phyloP scores from a whole-genome alignment of 345 rosid genomes.

The Melaleuca quinquenervia region DNA sequence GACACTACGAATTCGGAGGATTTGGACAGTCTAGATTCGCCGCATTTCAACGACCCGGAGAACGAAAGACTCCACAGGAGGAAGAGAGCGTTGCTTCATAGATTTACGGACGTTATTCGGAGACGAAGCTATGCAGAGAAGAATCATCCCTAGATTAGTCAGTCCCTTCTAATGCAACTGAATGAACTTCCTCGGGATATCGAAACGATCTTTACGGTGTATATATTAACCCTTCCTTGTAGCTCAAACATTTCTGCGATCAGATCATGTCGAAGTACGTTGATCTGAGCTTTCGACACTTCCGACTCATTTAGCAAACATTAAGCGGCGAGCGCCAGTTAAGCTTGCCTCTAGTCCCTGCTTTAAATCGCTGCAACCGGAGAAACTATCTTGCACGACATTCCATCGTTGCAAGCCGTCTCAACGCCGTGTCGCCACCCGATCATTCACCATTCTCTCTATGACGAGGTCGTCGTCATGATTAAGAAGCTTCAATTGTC shows the following conservation, averaged over 20 bases:
- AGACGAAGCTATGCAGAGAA: constrained; percentile 21
- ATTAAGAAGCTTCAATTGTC: not conserved
- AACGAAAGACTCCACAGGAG: constrained; percentile 40
- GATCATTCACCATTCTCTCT: not conserved
- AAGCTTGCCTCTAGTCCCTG: not conserved
- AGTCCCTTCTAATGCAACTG: not conserved
- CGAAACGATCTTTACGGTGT: not conserved
- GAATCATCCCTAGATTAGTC: not conserved
- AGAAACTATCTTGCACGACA: not conserved
- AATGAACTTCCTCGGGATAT: not conserved
- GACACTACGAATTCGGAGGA: constrained; percentile 34
- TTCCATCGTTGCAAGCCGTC: not conserved
- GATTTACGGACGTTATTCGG: constrained; percentile 61
- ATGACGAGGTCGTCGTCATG: not conserved
- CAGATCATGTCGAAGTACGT: not conserved
- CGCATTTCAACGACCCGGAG: constrained; percentile 41
- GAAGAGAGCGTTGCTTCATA: constrained; percentile 61
- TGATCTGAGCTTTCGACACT: not conserved
- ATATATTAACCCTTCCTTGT: not conserved
- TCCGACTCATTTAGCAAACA: not conserved
- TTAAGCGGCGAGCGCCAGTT: not conserved
- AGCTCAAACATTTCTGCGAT: not conserved
- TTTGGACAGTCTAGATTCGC: constrained; percentile 26
- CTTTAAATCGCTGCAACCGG: not conserved
- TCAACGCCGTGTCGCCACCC: not conserved